Evolutionary conservation across 2,329 filamentous ascomycete genomes (phyloP), one percentile per base, ranked within the genome.

Genomic region (Elsinoe australis): DNA sequence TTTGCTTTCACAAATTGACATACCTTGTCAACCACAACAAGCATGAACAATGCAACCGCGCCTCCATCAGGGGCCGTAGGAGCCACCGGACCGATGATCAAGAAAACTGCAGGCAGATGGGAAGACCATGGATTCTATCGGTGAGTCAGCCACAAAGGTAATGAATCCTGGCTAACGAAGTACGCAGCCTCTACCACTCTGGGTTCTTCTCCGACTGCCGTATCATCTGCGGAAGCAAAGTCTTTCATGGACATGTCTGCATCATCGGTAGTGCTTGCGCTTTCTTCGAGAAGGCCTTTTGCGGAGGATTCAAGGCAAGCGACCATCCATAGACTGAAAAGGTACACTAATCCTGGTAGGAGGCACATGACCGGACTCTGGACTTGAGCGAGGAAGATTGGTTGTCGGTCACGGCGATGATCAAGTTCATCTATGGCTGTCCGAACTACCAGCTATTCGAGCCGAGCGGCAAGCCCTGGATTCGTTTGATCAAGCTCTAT

Each of bases 281-380:
- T 7, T 47, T 35, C 19, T 47, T 47, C 17, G 44, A 47, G 31
- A 47, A 47, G 29, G 44, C 31, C n/a, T 36, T 47, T 15, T 21
- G 7, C 14, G 44, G 44, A 2, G 14, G 6, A 4, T 47, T 47
- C 32, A 35, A 47, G 44, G 44, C 33, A 33, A 3, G 28, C n/a
- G n/a, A n/a, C n/a, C n/a, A n/a, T n/a, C n/a, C n/a, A n/a, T n/a
- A n/a, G n/a, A n/a, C n/a, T n/a, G n/a, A n/a, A n/a, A n/a, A n/a
- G n/a, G n/a, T n/a, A n/a, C n/a, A 14, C 24, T 29, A 7, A 32
- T 3, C n/a, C 8, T 18, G 14, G 3, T 18, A 44, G 39, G 39
- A 44, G 15, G 39, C 8, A 15, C 8, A 15, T 4, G 21, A 17
- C 10, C 39, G 39, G 6, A 22, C 19, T 15, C 17, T 39, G 12